Evolutionary conservation across 78 protist genomes (phyloP).

Genomic region (Dictyostelium brefeldianum): DNA sequence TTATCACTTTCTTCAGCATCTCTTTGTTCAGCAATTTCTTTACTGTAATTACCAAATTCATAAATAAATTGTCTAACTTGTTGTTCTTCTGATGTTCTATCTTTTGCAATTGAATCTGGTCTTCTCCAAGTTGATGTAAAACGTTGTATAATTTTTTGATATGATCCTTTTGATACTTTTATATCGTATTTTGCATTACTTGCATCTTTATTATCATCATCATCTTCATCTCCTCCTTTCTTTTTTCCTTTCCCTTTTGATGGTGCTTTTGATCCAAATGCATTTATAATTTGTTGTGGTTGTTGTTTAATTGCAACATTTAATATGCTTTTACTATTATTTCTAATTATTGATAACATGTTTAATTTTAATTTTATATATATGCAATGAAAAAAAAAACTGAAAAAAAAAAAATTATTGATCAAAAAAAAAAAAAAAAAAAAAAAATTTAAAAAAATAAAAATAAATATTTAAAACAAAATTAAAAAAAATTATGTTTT

Average conservation of each 20-base stretch:
- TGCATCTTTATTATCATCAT: neutral
- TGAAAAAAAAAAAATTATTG: too few relatives aligned
- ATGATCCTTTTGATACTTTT: conserved; percentile 21
- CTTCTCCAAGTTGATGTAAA: conserved; percentile 14
- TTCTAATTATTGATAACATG: neutral
- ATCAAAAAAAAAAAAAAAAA: too few relatives aligned
- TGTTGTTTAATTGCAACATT: neutral
- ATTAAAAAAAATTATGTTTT: too few relatives aligned
- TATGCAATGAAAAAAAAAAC: too few relatives aligned
- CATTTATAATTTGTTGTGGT: neutral
- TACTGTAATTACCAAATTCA: neutral
- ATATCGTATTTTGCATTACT: neutral
- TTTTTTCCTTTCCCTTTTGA: neutral
- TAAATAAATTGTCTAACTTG: conserved; percentile 5
- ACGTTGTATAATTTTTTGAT: conserved; percentile 45
- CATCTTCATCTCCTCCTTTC: neutral
- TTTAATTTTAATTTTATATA: too few relatives aligned
- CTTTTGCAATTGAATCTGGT: neutral
- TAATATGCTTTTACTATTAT: neutral
- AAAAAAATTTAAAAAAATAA: too few relatives aligned
- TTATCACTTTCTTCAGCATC: conserved; percentile 33
- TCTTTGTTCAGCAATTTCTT: neutral
- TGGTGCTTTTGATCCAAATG: neutral
- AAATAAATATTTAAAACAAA: too few relatives aligned
- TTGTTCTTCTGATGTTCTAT: conserved; percentile 24